Conservation (phyloP, 805 yeast genomes). For the Jamesozyma piceae region DNA sequence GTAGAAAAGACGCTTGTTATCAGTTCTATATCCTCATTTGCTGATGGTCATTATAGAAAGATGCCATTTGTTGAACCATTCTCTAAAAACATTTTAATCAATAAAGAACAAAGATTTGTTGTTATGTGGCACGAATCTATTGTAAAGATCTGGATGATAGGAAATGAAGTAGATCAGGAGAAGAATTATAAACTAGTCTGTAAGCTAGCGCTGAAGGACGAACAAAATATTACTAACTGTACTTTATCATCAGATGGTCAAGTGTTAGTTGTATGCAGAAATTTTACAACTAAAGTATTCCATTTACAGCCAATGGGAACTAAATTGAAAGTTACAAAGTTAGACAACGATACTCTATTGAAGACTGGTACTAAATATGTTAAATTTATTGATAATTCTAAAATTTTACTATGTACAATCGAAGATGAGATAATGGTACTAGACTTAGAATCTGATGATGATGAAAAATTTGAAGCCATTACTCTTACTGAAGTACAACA, state of each 20-base stretch:
- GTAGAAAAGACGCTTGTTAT: slow-evolving; percentile 60
- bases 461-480: slow-evolving; percentile 31
- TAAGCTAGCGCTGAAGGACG: slow-evolving; percentile 59
- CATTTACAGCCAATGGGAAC: slow-evolving; percentile 34
- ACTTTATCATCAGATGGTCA: slow-evolving; percentile 57
- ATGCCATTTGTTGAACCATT: slow-evolving; percentile 53
- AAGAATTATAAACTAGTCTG: slow-evolving; percentile 44
- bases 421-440: slow-evolving; percentile 51
- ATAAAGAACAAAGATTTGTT: slow-evolving; percentile 42
- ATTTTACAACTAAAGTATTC: slow-evolving; percentile 60
- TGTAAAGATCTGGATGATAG: slow-evolving; percentile 70
- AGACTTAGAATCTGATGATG: slow-evolving; percentile 34
- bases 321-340: slow-evolving; percentile 42
- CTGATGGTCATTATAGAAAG: slow-evolving; percentile 62
- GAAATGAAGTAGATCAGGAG: slow-evolving; percentile 22
- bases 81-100: slow-evolving; percentile 41
- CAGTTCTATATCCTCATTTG: slow-evolving; percentile 56
- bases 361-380: slow-evolving; percentile 50
- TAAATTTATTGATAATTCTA: slow-evolving; percentile 38
- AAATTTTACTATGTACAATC: slow-evolving; percentile 44
- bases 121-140: slow-evolving; percentile 72
- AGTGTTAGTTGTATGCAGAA: slow-evolving; percentile 62
- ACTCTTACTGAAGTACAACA: slow-evolving; percentile 32
- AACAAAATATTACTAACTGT: slow-evolving; percentile 68
- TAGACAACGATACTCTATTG: slow-evolving; percentile 34